Base-by-base conservation (phyloP, 805 yeast genomes). In the Hanseniaspora taiwanica region DNA sequence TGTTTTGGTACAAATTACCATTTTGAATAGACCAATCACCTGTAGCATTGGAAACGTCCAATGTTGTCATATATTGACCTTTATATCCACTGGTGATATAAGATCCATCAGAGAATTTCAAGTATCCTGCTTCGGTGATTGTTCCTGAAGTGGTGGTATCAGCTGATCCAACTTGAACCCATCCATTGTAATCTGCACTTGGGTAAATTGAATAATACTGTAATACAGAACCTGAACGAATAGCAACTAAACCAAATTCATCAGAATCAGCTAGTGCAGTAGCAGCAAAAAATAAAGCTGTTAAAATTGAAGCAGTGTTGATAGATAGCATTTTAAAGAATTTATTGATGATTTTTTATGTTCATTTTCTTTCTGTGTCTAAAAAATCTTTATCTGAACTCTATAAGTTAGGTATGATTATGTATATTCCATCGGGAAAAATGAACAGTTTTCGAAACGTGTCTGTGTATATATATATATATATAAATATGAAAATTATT, bases 21-120 rank as follows among this genome's bases (percentile, higher is more conserved):
- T 58, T 51, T 8, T 48, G 21, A 47, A 71, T 58, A 19, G 67
- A 48, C 50, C 66, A 71, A 4, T 68, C 65, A 17, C 58, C 44
- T 21, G 59, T 36, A 35, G 50, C 56, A 33, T 54, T 52, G 17
- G 50, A 39, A 40, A 46, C 52, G 16, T 48, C 41, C 29, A 54
- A 54, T 14, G 44, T 42, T n/a, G 27, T 31, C 24, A 37, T 39
- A 13, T 36, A 40, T 17, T 45, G 48, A 13, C 41, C 46, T 12
- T 53, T 35, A 23, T 50, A 32, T 67, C 53, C 21, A 48, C 39
- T 16, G 50, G 39, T 23, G 45, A 34, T 16, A 48, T 41, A 21
- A 56, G 45, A 16, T 65, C 48, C 19, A 59, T 32, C 14, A 61
- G 33, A 27, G 62, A 45, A 33, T 57, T 21, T 17, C 42, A 36